phyloP scores from a whole-genome alignment of 192 early-diverging fungal genomes.

The Cladochytrium replicatum region DNA sequence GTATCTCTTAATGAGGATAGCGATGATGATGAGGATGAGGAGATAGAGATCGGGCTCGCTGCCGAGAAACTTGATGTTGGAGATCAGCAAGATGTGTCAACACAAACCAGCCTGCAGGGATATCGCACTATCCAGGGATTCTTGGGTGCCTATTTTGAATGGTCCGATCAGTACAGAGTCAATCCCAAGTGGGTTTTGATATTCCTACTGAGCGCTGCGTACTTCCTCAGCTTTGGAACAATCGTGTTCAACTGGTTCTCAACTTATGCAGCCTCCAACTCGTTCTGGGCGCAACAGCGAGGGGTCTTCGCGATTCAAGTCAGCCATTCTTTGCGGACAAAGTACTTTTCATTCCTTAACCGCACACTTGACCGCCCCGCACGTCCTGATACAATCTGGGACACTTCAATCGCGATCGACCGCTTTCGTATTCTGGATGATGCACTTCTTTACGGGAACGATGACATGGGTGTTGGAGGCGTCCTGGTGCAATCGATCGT shows the following conservation, averaged over 20 bases:
- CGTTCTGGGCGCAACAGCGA: constrained; percentile 23
- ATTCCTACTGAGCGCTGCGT: constrained; percentile 13
- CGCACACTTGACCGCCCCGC: background rate
- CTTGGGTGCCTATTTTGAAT: background rate
- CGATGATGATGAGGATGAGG: constrained; percentile 6
- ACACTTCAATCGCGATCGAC: background rate
- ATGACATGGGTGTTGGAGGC: too few species aligned
- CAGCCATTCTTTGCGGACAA: constrained; percentile 10
- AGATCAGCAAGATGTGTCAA: background rate
- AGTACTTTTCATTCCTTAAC: background rate
- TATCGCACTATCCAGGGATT: background rate
- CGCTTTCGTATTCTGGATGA: too few species aligned
- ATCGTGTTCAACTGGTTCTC: constrained; percentile 1
- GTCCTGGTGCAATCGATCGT: too few species aligned
- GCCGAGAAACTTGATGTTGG: constrained; percentile 4
- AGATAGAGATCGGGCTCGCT: background rate
- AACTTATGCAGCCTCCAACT: background rate
- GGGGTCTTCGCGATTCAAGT: constrained; percentile 5
- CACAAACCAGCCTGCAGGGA: background rate
- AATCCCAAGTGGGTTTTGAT: constrained; percentile 14
- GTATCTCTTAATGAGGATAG: constrained; percentile 20
- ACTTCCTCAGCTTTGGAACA: constrained; percentile 17
- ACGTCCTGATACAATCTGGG: background rate
- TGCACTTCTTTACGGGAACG: constrained; percentile 2
- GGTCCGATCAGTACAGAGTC: constrained; percentile 14